Conservation (phyloP, 345 rosid genomes). For the Hirschfeldia incana region DNA sequence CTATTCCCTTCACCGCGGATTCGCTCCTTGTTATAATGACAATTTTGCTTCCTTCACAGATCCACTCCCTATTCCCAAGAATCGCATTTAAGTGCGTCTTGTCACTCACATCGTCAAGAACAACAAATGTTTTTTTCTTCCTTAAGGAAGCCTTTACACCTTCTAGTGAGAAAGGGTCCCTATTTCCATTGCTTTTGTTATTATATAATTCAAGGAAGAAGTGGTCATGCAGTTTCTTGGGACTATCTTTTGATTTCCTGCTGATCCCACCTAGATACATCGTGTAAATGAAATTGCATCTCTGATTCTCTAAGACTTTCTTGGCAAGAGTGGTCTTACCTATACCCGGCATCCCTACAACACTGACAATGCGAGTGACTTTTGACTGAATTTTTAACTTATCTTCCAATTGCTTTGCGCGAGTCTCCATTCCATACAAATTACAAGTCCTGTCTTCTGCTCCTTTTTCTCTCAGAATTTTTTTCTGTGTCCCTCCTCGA, state of each 20-base stretch:
- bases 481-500: not conserved
- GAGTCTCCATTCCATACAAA: not conserved
- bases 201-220: not conserved
- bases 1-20: slow-evolving; percentile 2
- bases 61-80: not conserved
- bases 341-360: slow-evolving; percentile 34
- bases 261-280: slow-evolving; percentile 19
- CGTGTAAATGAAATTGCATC: not conserved
- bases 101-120: slow-evolving; percentile 29
- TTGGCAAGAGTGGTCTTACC: slow-evolving; percentile 33
- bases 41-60: slow-evolving; percentile 20
- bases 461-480: not conserved
- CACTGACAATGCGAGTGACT: slow-evolving; percentile 13
- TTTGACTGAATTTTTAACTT: not conserved
- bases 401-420: slow-evolving; percentile 4
- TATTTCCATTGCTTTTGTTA: not conserved
- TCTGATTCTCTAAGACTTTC: not conserved
- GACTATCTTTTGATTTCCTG: not conserved
- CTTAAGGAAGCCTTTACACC: not conserved
- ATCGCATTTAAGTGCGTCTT: not conserved
- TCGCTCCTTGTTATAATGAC: slow-evolving; percentile 21
- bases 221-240: not conserved
- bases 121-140: slow-evolving; percentile 5
- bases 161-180: not conserved
- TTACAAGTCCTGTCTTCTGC: not conserved